A percentile compares a stretch with the other conserved stretches of the same genome.
Conservation (phyloP, 768 basidiomycete genomes). For the Boletus tomentosulus region DNA sequence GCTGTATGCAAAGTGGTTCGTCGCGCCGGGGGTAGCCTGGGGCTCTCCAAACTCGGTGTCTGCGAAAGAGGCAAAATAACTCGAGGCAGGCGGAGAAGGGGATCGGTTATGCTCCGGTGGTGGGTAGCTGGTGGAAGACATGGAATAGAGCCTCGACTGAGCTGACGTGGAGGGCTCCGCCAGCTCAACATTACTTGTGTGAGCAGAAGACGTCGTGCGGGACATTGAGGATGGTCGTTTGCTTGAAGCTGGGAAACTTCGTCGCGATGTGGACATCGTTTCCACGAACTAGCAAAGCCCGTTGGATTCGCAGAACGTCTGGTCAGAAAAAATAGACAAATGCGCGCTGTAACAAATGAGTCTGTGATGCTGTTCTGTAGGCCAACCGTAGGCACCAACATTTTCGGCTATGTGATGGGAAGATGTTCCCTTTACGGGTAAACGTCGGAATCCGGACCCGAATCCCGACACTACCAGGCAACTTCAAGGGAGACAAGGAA, state of each 20-base stretch:
- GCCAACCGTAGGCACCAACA: not conserved
- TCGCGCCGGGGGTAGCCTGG: slow-evolving; percentile 59
- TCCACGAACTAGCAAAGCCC: not conserved
- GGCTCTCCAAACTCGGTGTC: slow-evolving; percentile 44
- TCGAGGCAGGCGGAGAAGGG: slow-evolving; percentile 73
- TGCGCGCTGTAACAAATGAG: not conserved
- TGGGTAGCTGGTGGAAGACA: not conserved
- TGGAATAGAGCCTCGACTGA: slow-evolving; percentile 16
- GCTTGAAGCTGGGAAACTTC: slow-evolving; percentile 9
- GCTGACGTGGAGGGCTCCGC: slow-evolving; percentile 19
- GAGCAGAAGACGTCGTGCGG: slow-evolving; percentile 6
- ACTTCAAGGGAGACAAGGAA: no score
- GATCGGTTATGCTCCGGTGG: slow-evolving; percentile 21
- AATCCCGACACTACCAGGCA: not conserved
- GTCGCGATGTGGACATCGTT: slow-evolving; percentile 29
- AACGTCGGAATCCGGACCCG: no score
- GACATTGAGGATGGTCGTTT: slow-evolving; percentile 16
- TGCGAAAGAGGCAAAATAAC: slow-evolving; percentile 68
- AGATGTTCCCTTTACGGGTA: slow-evolving; percentile 9
- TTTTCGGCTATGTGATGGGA: slow-evolving; percentile 9
- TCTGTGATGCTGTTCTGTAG: not conserved
- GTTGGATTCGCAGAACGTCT: not conserved
- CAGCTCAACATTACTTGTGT: slow-evolving; percentile 14
- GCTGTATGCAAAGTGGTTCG: slow-evolving; percentile 77
- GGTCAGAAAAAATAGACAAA: not conserved